Evolutionary conservation across 169 alveolate species (phyloP), one percentile per base, ranked within the genome.

Genomic region (Toxoplasma gondii): DNA sequence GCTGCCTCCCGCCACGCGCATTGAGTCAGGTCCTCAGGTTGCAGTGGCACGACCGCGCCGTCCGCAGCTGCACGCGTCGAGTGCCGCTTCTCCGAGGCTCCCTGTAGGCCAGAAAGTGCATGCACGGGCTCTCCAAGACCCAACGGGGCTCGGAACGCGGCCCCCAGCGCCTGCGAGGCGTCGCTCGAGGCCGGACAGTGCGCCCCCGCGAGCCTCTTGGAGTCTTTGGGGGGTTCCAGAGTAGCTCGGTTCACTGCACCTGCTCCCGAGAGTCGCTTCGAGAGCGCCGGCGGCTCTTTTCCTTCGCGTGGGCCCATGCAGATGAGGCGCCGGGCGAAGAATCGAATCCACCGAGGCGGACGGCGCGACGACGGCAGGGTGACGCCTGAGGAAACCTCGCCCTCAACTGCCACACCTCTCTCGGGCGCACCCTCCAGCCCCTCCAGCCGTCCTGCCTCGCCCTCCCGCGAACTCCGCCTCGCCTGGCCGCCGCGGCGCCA

Each of bases 301-400:
- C 86, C 86, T 78, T 78, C 86, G 2, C 86, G 39, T 2, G 86
- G 86, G 22, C 86, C 86, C 45, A 78, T 4, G 86, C 86, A 78
- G 39, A 78, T 78, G 49, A 78, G 45, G 86, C 86, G 86, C 22
- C 86, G 39, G 2, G 86, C 86, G 45, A 78, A 78, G 31, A 78
- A 78, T 10, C 86, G 86, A 19, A 78, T n/a, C 86, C 86, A 78
- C 27, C 86, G 86, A 9, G 86, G 45, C 39, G 39, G 86, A 5
- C 86, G 86, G 29, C 86, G 86, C 16, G 86, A n/a, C 10, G 86
- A 78, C 39, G 86, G 86, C 19, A 17, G 22, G 29, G 10, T 31
- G 45, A 45, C 49, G 45, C n/a, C 49, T 78, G 44, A 7, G 45
- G 27, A 5, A 78, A 17, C 39, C 24, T 12, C 49, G 45, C 45